Evolutionary conservation across 805 yeast genomes (phyloP), one percentile per base, ranked within the genome.

Genomic region (Suhomyces vadensis): DNA sequence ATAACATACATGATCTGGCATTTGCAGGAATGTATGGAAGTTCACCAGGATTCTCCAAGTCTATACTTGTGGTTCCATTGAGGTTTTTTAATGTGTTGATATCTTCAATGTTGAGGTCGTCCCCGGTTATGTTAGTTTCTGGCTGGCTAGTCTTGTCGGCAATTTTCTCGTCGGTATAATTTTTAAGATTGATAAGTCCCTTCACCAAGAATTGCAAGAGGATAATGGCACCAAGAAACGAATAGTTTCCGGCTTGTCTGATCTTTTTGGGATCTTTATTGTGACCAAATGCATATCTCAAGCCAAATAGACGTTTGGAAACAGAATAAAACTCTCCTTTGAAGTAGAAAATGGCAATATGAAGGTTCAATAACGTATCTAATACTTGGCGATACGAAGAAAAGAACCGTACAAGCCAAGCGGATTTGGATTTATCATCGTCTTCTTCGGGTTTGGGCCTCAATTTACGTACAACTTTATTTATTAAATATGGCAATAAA

Each of bases 301-400:
- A 59, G 0, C 96, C 96, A 61, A 83, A 81, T 0, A 89, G 13
- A 29, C 98, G 70, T 54, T 89, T 90, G 1, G 87, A 78, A 4
- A 90, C 52, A 40, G 85, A 82, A 64, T 91, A 91, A 61, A 85
- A 94, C 22, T 82, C 76, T 2, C 97, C 98, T 35, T 74, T 75
- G 56, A 91, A 79, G 63, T 92, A 92, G 60, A 92, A 92, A 0
- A 87, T 27, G 0, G 96, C 92, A 41, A 90, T 64, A 60, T 92
- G 95, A 11, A 87, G 45, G 54, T 86, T 85, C 59, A 81, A 65
- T 5, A 86, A 43, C 1, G 78, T 66, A 48, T 83, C 83, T 23
- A 80, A 52, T 3, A 79, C 52, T 41, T 70, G 68, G 13, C 74
- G 57, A 52, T 76, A 78, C n/a, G 76, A 70, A 5, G 69, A 51